Percentiles rank a stretch among this genome's conserved stretches.
Evolutionary conservation across 2,329 filamentous ascomycete genomes (phyloP).

Genomic region (Rutstroemia sp.): DNA sequence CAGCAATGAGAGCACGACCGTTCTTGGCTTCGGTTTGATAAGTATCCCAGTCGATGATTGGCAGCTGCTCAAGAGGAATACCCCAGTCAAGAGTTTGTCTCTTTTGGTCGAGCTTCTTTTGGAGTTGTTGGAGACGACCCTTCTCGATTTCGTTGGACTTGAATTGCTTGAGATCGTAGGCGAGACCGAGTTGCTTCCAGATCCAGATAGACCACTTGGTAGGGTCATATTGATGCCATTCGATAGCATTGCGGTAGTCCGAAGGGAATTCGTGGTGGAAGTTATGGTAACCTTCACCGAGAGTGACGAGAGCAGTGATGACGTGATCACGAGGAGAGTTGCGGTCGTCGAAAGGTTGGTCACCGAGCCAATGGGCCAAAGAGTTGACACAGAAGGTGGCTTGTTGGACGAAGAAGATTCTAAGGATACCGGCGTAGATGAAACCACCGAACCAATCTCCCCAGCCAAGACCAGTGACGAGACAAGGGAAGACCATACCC

Average conservation of each 20-base stretch:
- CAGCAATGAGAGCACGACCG: conserved; percentile 67
- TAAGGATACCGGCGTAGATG: conserved; percentile 77
- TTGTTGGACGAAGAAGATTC: conserved; percentile 86
- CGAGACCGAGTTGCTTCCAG: conserved; percentile 78
- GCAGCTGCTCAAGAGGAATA: conserved; percentile 74
- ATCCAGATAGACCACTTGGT: conserved; percentile 85
- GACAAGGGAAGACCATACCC: conserved; percentile 67
- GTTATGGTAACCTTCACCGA: conserved; percentile 89
- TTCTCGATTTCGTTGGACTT: conserved; percentile 88
- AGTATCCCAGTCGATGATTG: conserved; percentile 80
- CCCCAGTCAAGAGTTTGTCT: conserved; percentile 79
- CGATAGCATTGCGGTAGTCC: conserved; percentile 85
- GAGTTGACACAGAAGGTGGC: conserved; percentile 93
- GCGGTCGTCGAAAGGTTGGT: conserved; percentile 88
- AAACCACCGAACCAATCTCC: conserved; percentile 76
- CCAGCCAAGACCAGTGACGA: conserved; percentile 73
- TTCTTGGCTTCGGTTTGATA: conserved; percentile 72
- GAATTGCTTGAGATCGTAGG: conserved; percentile 86
- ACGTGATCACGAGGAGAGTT: conserved; percentile 86
- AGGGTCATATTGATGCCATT: conserved; percentile 88
- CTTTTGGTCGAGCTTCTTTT: conserved; percentile 91
- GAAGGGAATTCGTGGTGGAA: conserved; percentile 94
- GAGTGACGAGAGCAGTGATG: conserved; percentile 76
- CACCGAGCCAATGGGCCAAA: conserved; percentile 82
- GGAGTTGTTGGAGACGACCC: conserved; percentile 77